A percentile compares a stretch with the other conserved stretches of the same genome.
Conservation (phyloP, 139 green algal species). For the Chlorella vulgaris region DNA sequence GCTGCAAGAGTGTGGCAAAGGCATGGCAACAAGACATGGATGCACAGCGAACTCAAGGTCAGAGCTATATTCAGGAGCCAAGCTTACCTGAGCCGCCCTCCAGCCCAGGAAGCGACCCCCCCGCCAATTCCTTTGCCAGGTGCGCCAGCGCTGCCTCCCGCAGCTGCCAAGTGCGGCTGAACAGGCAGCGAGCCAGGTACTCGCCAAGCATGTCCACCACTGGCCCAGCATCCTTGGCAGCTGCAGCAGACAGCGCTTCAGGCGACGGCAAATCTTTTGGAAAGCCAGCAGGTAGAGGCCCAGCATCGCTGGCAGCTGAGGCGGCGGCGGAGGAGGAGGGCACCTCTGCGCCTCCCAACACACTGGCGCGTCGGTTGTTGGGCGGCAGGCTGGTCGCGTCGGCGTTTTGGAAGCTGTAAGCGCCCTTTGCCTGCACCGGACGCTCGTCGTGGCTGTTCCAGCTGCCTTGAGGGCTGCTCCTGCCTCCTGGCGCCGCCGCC, state of each 20-base stretch:
- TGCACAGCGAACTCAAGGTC: background rate
- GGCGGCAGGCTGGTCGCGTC: slow-evolving; percentile 5
- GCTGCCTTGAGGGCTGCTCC: background rate
- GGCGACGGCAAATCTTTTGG: slow-evolving; percentile 74
- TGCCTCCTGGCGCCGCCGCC: background rate
- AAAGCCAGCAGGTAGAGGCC: slow-evolving; percentile 58
- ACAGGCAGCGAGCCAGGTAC: slow-evolving; percentile 71
- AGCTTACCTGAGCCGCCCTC: background rate
- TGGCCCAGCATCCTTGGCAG: slow-evolving; percentile 58
- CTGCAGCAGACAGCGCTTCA: slow-evolving; percentile 56
- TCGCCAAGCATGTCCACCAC: slow-evolving; percentile 74
- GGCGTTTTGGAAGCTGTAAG: slow-evolving; percentile 41
- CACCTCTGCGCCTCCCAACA: no score
- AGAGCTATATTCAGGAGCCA: no score
- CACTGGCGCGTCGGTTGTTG: background rate
- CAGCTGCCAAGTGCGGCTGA: slow-evolving; percentile 85
- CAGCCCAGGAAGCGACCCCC: slow-evolving; percentile 7
- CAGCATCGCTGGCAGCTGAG: background rate
- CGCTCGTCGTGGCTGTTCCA: slow-evolving; percentile 75
- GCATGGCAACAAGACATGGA: background rate
- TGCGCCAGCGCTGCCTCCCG: slow-evolving; percentile 71
- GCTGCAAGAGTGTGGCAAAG: no score
- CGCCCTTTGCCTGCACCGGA: slow-evolving; percentile 63
- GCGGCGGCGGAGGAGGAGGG: no score
- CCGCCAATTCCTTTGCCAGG: slow-evolving; percentile 28